Evolutionary conservation across 116 monocot genomes (phyloP).

Genomic region (Papilionanthe hybrid): DNA sequence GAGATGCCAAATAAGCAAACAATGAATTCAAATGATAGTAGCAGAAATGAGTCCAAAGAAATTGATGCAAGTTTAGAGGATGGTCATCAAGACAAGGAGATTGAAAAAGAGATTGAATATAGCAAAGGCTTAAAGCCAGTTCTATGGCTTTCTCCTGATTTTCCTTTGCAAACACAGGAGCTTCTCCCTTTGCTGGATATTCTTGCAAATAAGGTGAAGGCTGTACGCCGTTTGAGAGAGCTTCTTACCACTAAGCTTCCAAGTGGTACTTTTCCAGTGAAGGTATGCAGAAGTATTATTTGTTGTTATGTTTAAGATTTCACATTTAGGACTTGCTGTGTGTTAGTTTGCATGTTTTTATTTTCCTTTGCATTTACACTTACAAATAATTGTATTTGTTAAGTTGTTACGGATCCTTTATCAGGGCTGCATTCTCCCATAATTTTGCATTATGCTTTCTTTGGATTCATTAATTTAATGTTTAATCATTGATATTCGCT

Average conservation of each 20-base stretch:
- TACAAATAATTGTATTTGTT: too few species aligned
- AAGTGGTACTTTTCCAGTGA: constrained; percentile 75
- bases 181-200: constrained; percentile 38
- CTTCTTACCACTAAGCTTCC: constrained; percentile 76
- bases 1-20: constrained; percentile 8
- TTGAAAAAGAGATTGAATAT: constrained; percentile 21
- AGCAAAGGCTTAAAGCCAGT: constrained; percentile 28
- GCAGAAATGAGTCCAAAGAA: not conserved
- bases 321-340: not conserved
- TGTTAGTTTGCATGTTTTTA: too few species aligned
- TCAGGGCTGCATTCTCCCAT: too few species aligned
- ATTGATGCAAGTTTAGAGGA: not conserved
- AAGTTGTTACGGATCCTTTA: too few species aligned
- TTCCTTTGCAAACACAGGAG: constrained; percentile 35
- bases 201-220: constrained; percentile 58
- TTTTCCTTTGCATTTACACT: too few species aligned
- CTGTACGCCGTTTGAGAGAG: constrained; percentile 66
- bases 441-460: too few species aligned
- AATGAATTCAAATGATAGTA: constrained; percentile 24
- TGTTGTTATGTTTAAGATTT: not conserved
- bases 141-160: constrained; percentile 39
- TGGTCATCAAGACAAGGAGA: constrained; percentile 2
- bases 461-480: too few species aligned
- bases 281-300: constrained; percentile 42
- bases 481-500: too few species aligned